Evolutionary conservation across 2,329 filamentous ascomycete genomes (phyloP).

Genomic region (Fusarium verrucosum): DNA sequence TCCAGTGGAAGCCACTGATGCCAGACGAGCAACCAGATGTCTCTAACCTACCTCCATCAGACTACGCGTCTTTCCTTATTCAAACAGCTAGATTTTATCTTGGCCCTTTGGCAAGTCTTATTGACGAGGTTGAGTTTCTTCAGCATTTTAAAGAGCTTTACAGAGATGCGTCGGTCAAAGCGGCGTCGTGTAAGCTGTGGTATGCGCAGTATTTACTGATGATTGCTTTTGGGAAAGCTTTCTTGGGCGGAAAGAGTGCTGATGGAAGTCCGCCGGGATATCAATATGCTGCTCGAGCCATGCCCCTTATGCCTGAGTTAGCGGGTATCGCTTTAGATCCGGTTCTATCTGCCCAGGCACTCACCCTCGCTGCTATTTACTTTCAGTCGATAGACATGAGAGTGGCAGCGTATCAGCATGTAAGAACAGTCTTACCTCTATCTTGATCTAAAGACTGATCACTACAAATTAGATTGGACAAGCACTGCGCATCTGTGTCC

Average conservation of each 20-base stretch:
- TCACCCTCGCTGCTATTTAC: constrained; percentile 51
- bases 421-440: constrained; percentile 30
- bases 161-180: constrained; percentile 34
- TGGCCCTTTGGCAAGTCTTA: constrained; percentile 27
- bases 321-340: constrained; percentile 36
- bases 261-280: constrained; percentile 48
- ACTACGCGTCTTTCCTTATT: constrained; percentile 40
- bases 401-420: constrained; percentile 51
- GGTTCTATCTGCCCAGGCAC: constrained; percentile 41
- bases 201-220: constrained; percentile 48
- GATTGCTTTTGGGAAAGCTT: constrained; percentile 48
- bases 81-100: constrained; percentile 42
- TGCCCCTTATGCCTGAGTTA: constrained; percentile 52
- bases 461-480: constrained; percentile 42
- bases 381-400: constrained; percentile 55
- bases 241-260: constrained; percentile 38
- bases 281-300: constrained; percentile 52
- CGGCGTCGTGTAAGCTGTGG: constrained; percentile 38
- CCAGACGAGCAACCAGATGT: constrained; percentile 37
- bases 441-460: neutral
- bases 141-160: constrained; percentile 38
- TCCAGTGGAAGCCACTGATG: constrained; percentile 33
- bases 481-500: constrained; percentile 46
- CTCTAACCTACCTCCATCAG: constrained; percentile 33
- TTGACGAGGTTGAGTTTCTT: constrained; percentile 34